Base-by-base conservation (phyloP, 257 asterid genomes). In the Marsdenia floribunda region DNA sequence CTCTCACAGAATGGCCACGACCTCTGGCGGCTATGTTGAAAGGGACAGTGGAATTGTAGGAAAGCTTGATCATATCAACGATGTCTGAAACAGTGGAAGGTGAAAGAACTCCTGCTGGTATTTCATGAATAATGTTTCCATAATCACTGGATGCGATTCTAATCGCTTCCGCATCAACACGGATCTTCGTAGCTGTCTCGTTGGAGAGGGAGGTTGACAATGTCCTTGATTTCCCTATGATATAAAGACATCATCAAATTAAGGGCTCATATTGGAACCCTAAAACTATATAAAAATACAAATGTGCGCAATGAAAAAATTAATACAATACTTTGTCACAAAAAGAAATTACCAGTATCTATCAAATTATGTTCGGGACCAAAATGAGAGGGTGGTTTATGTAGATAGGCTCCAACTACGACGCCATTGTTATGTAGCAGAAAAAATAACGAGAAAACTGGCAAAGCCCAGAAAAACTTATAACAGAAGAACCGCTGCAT, bases 1-100 rank as follows among this genome's bases (percentile, higher is more conserved):
- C 97, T 4, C 90, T 70, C 5, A 83, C 85, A 1, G 95, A 92
- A 73, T 92, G 97, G 54, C 97, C 97, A 26, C 78, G 86, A 19
- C 98, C 98, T 69, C 89, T 81, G 5, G 93, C 94, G 0, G 96
- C 89, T 10, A 90, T 40, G 9, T 71, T 19, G 13, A 93, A 89
- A 1, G 96, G 95, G 33, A 71, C 40, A 1, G 87, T 59, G 9
- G 79, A 77, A 18, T 75, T 80, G 72, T 89, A 78, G 2, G 96
- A 89, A 38, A 81, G 71, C 46, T 79, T 82, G 0, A 89, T 68
- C 44, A 90, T 85, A 3, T 70, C 75, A 16, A 86, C 19, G 11
- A 93, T 78, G 14, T 89, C 98, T 0, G 78, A 44, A 5, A 83
- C 50, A 59, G 89, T 81, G 0, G 93, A 72, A 14, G 98, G 97